Evolutionary conservation across 2,329 filamentous ascomycete genomes (phyloP).

Genomic region (Huntiella bhutanensis): DNA sequence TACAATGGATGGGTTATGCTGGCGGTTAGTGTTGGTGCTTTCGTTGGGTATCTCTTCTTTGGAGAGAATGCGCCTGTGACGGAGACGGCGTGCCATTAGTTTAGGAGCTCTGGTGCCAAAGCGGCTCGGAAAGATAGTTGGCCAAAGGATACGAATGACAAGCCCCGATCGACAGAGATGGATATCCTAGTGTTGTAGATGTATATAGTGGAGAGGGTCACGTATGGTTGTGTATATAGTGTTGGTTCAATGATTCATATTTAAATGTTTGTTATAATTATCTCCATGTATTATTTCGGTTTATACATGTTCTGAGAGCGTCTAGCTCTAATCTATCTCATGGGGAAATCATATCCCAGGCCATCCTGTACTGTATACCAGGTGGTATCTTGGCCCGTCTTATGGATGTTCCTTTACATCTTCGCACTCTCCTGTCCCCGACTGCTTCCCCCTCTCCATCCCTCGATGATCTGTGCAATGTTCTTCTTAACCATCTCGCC

Average conservation of each 20-base stretch:
- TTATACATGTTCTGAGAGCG: too few relatives aligned
- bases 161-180: too few relatives aligned
- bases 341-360: too few relatives aligned
- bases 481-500: not conserved
- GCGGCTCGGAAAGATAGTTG: too few relatives aligned
- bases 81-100: constrained; percentile 76
- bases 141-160: too few relatives aligned
- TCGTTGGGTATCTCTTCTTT: constrained; percentile 72
- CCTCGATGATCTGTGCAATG: constrained; percentile 4
- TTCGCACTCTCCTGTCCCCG: constrained; percentile 8
- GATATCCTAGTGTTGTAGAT: too few relatives aligned
- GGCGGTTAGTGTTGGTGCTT: constrained; percentile 72
- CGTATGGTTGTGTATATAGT: too few relatives aligned
- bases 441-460: constrained; percentile 1
- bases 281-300: too few relatives aligned
- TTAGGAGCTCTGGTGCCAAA: not conserved
- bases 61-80: constrained; percentile 53
- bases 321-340: too few relatives aligned
- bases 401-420: constrained; percentile 5
- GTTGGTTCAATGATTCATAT: too few relatives aligned
- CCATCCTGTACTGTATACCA: constrained; percentile 2
- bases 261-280: too few relatives aligned
- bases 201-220: too few relatives aligned
- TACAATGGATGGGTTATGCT: constrained; percentile 98
- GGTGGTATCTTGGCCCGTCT: not conserved